phyloP scores from a whole-genome alignment of 2,329 filamentous ascomycete species.

The Colletotrichum truncatum region DNA sequence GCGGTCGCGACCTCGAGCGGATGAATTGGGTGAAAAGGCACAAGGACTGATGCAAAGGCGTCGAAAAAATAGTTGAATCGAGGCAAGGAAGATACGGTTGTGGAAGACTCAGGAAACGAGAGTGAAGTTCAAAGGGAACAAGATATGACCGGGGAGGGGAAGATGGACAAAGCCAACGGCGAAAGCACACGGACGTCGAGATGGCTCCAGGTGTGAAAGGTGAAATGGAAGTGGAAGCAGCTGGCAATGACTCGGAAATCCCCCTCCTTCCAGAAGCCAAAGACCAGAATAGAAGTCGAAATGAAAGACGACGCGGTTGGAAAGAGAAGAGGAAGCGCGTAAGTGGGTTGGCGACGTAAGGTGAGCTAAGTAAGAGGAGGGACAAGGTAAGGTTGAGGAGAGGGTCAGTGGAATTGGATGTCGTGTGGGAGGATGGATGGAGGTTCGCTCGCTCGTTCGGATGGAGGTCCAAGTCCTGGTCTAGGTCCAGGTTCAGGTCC shows the following conservation, averaged over 20 bases:
- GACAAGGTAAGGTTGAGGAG: neutral
- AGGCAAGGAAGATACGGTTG: neutral
- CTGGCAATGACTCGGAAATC: conserved; percentile 1
- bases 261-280: neutral
- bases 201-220: neutral
- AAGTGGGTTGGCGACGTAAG: conserved; percentile 9
- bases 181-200: neutral
- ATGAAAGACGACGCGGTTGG: conserved; percentile 14
- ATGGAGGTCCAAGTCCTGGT: neutral
- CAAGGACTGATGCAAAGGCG: neutral
- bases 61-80: neutral
- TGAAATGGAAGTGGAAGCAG: neutral
- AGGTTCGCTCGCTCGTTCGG: conserved; percentile 8
- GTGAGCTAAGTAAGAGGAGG: neutral
- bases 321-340: conserved; percentile 23
- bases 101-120: neutral
- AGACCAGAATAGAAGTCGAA: conserved; percentile 18
- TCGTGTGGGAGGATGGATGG: conserved; percentile 3
- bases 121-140: neutral
- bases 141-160: neutral
- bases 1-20: neutral
- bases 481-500: neutral
- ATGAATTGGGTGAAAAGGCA: neutral
- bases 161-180: neutral
- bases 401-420: conserved; percentile 11